Conservation (phyloP, 2,329 filamentous ascomycete species). For the Phaeosphaeriaceae sp. region DNA sequence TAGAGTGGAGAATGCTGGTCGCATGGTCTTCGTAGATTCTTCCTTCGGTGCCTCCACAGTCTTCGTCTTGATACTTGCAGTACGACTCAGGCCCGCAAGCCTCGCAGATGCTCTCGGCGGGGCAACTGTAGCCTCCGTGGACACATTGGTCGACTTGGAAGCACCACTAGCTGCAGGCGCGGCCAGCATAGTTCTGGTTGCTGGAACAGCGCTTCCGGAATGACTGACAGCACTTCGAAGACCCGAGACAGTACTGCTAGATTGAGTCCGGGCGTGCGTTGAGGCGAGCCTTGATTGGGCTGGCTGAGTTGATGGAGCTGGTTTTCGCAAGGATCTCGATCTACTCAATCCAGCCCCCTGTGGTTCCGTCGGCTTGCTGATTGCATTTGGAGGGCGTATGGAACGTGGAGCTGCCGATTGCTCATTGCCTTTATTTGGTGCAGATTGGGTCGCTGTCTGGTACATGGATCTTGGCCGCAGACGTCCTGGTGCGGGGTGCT, state of each 20-base stretch:
- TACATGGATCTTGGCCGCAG: slow-evolving; percentile 42
- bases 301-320: slow-evolving; percentile 24
- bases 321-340: slow-evolving; percentile 42
- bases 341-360: slow-evolving; percentile 26
- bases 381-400: slow-evolving; percentile 24
- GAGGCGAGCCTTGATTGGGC: slow-evolving; percentile 12
- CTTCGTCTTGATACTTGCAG: slow-evolving; percentile 26
- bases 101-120: slow-evolving; percentile 26
- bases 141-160: slow-evolving; percentile 10
- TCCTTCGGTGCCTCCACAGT: slow-evolving; percentile 25
- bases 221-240: slow-evolving; percentile 21
- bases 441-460: slow-evolving; percentile 22
- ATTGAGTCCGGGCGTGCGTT: slow-evolving; percentile 36
- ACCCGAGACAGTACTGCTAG: slow-evolving; percentile 20
- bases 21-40: slow-evolving; percentile 29
- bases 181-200: slow-evolving; percentile 33
- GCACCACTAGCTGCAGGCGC: slow-evolving; percentile 18
- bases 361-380: slow-evolving; percentile 26
- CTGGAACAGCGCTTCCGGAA: slow-evolving; percentile 20
- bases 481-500: slow-evolving; percentile 15
- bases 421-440: slow-evolving; percentile 10
- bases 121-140: slow-evolving; percentile 15
- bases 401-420: slow-evolving; percentile 15
- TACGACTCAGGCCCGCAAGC: slow-evolving; percentile 33
- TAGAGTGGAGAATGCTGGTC: slow-evolving; percentile 47